These are phyloP conservation scores for Didymella lethalis DNA, from an alignment of 2,329 filamentous ascomycete genomes.

Conservation along the genomic window DNA sequence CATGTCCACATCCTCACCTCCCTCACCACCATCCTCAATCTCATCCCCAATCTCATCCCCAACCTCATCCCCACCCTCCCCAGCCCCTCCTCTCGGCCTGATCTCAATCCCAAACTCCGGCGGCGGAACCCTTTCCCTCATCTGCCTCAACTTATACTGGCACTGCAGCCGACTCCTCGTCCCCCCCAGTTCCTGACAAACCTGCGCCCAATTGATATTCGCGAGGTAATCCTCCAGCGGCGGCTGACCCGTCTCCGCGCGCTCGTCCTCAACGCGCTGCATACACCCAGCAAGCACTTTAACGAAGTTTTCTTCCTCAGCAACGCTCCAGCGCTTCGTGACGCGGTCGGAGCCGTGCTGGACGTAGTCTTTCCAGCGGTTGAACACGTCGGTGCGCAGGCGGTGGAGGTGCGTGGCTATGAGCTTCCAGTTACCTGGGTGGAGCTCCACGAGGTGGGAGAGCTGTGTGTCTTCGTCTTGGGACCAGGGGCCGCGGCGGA, in stretches of 20 bases:
- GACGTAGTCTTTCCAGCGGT: slow-evolving; percentile 74
- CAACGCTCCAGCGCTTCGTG: slow-evolving; percentile 65
- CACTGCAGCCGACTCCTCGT: slow-evolving; percentile 73
- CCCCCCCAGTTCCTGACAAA: slow-evolving; percentile 68
- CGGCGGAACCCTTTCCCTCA: slow-evolving; percentile 22
- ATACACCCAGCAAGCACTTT: slow-evolving; percentile 63
- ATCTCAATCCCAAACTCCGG: slow-evolving; percentile 24
- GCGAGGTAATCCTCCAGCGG: slow-evolving; percentile 53
- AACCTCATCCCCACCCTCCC: neutral
- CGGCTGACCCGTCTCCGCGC: slow-evolving; percentile 26
- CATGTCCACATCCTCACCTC: neutral
- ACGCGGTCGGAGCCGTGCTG: slow-evolving; percentile 63
- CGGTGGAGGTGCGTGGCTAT: slow-evolving; percentile 69
- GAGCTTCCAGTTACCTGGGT: slow-evolving; percentile 66
- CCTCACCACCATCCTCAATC: slow-evolving; percentile 1
- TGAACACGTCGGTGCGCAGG: slow-evolving; percentile 70
- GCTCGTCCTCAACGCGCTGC: slow-evolving; percentile 54
- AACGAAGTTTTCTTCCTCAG: slow-evolving; percentile 66
- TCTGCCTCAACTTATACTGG: slow-evolving; percentile 68
- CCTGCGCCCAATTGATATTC: slow-evolving; percentile 70
- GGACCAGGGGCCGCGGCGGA: slow-evolving; percentile 68
- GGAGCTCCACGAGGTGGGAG: slow-evolving; percentile 54
- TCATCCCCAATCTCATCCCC: neutral
- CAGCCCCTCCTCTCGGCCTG: slow-evolving; percentile 21
- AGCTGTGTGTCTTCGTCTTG: slow-evolving; percentile 66